Evolutionary conservation across 495 filamentous ascomycete species (phyloP).

Genomic region (Talaromyces wortmannii): DNA sequence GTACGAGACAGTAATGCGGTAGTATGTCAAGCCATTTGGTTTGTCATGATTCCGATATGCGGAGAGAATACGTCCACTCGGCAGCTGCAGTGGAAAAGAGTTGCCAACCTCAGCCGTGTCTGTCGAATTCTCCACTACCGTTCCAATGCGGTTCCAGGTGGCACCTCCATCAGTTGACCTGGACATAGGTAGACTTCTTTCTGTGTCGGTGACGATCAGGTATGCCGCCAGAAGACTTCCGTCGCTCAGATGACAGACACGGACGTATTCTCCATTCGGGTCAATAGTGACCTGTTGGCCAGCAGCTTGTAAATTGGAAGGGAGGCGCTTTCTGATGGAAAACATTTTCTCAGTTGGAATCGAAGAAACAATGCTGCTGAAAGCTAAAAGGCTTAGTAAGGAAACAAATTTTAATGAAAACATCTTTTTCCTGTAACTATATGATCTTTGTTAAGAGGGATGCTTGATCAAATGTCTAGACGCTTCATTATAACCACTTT

Average conservation of each 20-base stretch:
- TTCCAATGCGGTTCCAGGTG: background rate
- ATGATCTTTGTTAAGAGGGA: too few species aligned
- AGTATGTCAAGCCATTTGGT: conserved; percentile 12
- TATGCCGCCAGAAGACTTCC: background rate
- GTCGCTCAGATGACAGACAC: background rate
- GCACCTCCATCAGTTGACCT: background rate
- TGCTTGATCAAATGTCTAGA: too few species aligned
- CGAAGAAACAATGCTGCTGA: background rate
- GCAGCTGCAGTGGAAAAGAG: conserved; percentile 31
- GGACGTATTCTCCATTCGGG: background rate
- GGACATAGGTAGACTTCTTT: background rate
- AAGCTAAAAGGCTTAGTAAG: background rate
- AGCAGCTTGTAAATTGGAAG: background rate
- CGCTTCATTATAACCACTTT: too few species aligned
- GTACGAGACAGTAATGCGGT: conserved; percentile 38
- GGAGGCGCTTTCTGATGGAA: background rate
- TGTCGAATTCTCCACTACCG: background rate
- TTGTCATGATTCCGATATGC: conserved; percentile 40
- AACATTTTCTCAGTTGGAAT: background rate
- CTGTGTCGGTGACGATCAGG: background rate
- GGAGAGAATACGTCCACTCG: conserved; percentile 29
- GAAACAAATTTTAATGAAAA: background rate
- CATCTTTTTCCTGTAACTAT: too few species aligned
- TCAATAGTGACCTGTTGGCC: background rate
- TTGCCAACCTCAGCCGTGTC: conserved; percentile 33